Evolutionary conservation across 2,329 filamentous ascomycete genomes (phyloP), one percentile per base, ranked within the genome.

Genomic region (Akanthomyces dipterigenus): DNA sequence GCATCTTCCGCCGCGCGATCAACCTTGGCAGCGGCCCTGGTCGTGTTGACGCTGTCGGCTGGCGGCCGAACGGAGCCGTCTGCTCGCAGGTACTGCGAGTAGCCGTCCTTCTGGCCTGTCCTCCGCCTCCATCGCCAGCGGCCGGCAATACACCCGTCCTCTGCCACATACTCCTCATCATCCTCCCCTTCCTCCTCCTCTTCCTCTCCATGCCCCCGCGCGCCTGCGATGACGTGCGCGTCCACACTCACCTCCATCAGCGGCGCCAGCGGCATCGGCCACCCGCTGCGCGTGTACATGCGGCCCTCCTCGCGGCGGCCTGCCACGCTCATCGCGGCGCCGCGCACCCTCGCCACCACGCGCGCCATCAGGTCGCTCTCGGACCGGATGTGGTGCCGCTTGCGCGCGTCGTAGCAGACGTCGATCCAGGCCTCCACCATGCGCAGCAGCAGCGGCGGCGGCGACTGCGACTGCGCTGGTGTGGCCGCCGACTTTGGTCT

Each of bases 391-490:
- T 5, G n/a, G 3, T 26, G 20, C n/a, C 34, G 18, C 34, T 26
- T 38, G 5, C 26, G 12, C 43, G 18, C 9, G 12, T 38, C 6
- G 38, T 62, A 58, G 46, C 60, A 48, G 20, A 22, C 20, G 38
- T 36, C 38, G 28, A 63, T 48, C 61, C 62, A 83, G 7, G 73
- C 72, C 24, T 79, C 75, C 1, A 82, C 67, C 31, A 80, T 61
- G 26, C 70, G 69, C 58, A 71, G 65, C 7, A 82, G 64, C 11
- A 73, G 72, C 22, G 79, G 77, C 43, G 24, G 34, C 34, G 3
- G 2, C 56, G 34, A 14, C 38, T 14, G 14, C 42, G n/a, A n/a
- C n/a, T n/a, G 26, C 26, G 11, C n/a, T 36, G 22, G 7, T 24
- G 2, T 11, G 31, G 24, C 22, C 18, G 16, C 12, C 18, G 18